Percentiles rank a stretch among this genome's conserved stretches.
Conservation (phyloP, 345 rosid species). For the Draba incana region DNA sequence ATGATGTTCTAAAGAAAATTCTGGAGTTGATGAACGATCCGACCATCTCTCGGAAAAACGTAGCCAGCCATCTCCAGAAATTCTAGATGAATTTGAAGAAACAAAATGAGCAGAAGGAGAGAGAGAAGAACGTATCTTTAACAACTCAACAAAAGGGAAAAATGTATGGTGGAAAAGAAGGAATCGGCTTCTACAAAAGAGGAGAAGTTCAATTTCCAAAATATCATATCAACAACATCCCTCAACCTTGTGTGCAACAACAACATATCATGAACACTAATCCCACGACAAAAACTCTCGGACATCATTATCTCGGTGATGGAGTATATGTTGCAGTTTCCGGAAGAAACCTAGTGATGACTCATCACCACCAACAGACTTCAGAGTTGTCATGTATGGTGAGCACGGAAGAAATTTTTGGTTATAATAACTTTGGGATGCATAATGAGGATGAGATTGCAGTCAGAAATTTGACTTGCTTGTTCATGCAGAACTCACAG, state of each 20-base stretch:
- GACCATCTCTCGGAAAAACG: slow-evolving; percentile 72
- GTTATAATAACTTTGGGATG: not conserved
- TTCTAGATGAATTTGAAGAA: not conserved
- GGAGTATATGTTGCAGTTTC: not conserved
- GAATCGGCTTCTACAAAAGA: not conserved
- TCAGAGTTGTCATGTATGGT: not conserved
- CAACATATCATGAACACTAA: slow-evolving; percentile 2
- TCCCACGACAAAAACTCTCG: not conserved
- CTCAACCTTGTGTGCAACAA: slow-evolving; percentile 6
- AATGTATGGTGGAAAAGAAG: not conserved
- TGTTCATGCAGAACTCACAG: not conserved
- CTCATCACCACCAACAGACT: slow-evolving; percentile 9
- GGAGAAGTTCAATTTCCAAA: not conserved
- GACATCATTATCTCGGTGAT: not conserved
- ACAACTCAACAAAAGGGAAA: not conserved
- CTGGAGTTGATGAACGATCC: slow-evolving; percentile 78
- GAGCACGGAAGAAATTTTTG: not conserved
- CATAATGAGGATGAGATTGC: not conserved
- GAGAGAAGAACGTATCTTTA: not conserved
- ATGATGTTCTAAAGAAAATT: slow-evolving; percentile 80
- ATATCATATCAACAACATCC: slow-evolving; percentile 21
- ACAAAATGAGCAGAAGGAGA: not conserved
- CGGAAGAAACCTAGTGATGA: not conserved
- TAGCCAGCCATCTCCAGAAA: slow-evolving; percentile 83
- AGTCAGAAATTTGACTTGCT: not conserved